Evolutionary conservation across 1,284 basidiomycete genomes (phyloP), one percentile per base, ranked within the genome.

Genomic region (Amylostereum chailletii): DNA sequence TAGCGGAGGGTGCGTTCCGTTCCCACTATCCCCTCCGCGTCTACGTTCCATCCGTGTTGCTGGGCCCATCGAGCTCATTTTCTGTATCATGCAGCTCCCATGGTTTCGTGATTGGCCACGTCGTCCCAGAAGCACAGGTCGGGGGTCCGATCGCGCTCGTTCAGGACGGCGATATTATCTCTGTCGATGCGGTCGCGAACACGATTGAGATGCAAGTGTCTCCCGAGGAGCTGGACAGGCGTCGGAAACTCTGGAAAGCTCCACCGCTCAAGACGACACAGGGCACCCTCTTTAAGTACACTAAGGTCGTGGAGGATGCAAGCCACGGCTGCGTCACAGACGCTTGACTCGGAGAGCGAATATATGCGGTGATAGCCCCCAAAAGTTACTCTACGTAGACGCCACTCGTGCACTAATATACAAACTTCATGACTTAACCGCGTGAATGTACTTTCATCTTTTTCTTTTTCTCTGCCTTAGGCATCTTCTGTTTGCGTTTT

Each of bases 71-170:
- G 41, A 38, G 46, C 46, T 48, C 10, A 30, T 39, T 37, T 26
- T 11, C 33, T 34, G 26, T 32, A 26, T 37, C 9, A 46, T 27
- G 34, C 57, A 85, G 88, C 58, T 90, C 88, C 42, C 90, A 91
- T 66, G 89, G 90, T 10, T 95, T 95, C 72, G 86, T 86, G 59
- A 88, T 94, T 51, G 92, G 93, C 3, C 93, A 96, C 61, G 90
- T 96, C 57, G 91, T 90, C 2, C 88, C 88, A 38, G 91, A 94
- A 65, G 91, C 91, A 4, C 88, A 90, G 60, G 82, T 85, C 32
- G 93, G 93, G 37, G 93, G 93, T 1, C 90, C 92, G 4, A 95
- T 96, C 61, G 93, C 88, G 7, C 78, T 96, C 27, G 86, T 96
- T 4, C 66, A 79, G 54, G 92, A 95, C 60, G 94, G 93, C 1